Evolutionary conservation across 2,329 filamentous ascomycete species (phyloP).

Genomic region (Stagonosporopsis chrysanthemi): DNA sequence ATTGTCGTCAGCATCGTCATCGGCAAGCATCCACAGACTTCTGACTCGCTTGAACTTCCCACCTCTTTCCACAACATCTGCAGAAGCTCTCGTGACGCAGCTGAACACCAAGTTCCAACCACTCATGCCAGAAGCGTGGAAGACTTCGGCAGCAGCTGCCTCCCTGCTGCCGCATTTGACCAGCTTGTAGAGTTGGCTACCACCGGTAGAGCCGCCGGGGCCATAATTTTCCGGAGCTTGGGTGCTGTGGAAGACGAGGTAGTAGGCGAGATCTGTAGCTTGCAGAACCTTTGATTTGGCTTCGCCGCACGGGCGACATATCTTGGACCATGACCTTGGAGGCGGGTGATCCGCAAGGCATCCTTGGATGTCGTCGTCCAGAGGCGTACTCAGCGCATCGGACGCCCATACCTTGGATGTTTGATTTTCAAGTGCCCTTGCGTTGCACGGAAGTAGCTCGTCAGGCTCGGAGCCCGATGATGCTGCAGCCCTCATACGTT

Average conservation of each 20-base stretch:
- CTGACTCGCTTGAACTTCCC: slow-evolving; percentile 31
- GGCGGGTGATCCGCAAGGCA: slow-evolving; percentile 29
- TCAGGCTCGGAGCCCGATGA: slow-evolving; percentile 17
- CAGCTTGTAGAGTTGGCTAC: slow-evolving; percentile 40
- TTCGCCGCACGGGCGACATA: slow-evolving; percentile 38
- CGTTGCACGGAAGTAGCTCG: slow-evolving; percentile 22
- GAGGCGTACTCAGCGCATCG: slow-evolving; percentile 37
- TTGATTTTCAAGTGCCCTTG: slow-evolving; percentile 22
- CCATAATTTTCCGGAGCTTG: slow-evolving; percentile 28
- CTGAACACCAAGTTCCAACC: slow-evolving; percentile 45
- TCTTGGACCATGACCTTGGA: slow-evolving; percentile 21
- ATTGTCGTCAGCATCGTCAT: slow-evolving; percentile 26
- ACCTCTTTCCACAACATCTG: slow-evolving; percentile 30
- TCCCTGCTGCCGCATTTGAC: slow-evolving; percentile 44
- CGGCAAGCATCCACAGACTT: slow-evolving; percentile 36
- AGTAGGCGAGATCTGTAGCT: slow-evolving; percentile 29
- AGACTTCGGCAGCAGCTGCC: slow-evolving; percentile 39
- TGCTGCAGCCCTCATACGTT: slow-evolving; percentile 18
- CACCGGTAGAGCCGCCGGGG: slow-evolving; percentile 18
- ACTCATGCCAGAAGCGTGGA: slow-evolving; percentile 38
- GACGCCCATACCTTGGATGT: slow-evolving; percentile 38
- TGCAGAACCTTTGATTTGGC: slow-evolving; percentile 38
- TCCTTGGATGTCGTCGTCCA: slow-evolving; percentile 39
- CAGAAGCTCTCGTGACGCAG: slow-evolving; percentile 38
- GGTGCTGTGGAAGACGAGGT: slow-evolving; percentile 35